Evolutionary conservation across 805 yeast genomes (phyloP), one percentile per base, ranked within the genome.

Genomic region (Ogataea ganodermae): DNA sequence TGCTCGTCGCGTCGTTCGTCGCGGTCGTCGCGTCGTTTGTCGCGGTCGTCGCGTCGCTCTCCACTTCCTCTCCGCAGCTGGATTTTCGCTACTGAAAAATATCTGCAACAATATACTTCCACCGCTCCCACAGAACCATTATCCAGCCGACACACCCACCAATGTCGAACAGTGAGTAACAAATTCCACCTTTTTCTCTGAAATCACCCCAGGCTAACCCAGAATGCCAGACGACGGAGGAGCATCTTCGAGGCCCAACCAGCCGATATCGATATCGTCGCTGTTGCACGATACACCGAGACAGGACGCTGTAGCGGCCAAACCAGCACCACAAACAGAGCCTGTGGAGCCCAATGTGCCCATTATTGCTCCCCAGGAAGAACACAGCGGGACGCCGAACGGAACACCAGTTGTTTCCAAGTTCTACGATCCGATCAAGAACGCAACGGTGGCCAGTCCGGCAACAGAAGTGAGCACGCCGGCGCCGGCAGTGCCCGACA

Each of bases 341-440:
- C n/a, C 31, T 14, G 31, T 12, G n/a, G n/a, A 27, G n/a, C 14
- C 7, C 10, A 27, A 27, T 5, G 14, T 14, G n/a, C n/a, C n/a
- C n/a, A n/a, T n/a, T n/a, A n/a, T n/a, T n/a, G n/a, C n/a, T n/a
- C n/a, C 9, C 27, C 27, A 24, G 9, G 27, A 10, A 24, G 10
- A 10, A 24, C 17, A n/a, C 14, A 16, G 21, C 27, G 35, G 6
- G 40, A 27, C 31, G 32, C 12, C 41, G 45, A 24, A 26, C 31
- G 23, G 22, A 18, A 24, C 17, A 5, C 32, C 31, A 2, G 16
- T 35, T 14, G 30, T 26, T 30, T 38, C 42, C 2, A 40, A 30
- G 28, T 52, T 36, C 28, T 56, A 55, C 36, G 53, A 57, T 45
- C 56, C 59, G 2, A 51, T 52, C 23, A 52, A 48, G 10, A 50